These are phyloP conservation scores for Phialemoniopsis sp. DNA, from an alignment of 2,329 filamentous ascomycete species.

Conservation along the genomic window DNA sequence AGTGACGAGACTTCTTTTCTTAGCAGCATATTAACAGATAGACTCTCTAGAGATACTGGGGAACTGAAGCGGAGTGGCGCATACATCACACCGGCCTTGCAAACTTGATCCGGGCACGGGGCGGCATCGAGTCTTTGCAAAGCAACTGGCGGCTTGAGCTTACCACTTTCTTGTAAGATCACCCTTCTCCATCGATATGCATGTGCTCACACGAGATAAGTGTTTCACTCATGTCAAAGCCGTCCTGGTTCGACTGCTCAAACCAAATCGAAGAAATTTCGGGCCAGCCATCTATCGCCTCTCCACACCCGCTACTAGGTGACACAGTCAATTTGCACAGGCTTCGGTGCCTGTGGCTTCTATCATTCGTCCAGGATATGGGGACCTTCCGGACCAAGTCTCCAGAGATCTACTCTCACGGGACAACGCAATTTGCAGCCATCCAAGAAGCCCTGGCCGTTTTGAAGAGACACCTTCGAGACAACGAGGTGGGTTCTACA, in stretches of 20 bases:
- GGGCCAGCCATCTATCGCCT: neutral
- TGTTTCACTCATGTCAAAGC: conserved; percentile 4
- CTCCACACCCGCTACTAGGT: neutral
- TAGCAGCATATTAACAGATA: neutral
- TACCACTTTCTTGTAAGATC: conserved; percentile 1
- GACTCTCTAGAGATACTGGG: conserved; percentile 5
- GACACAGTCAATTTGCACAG: neutral
- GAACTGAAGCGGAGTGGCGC: conserved; percentile 5
- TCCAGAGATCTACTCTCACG: no score
- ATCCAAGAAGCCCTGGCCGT: no score
- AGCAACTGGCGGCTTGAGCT: conserved; percentile 4
- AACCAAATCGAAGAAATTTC: conserved; percentile 6
- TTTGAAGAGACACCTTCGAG: no score
- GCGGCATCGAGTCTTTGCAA: conserved; percentile 1
- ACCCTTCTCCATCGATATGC: neutral
- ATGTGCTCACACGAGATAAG: no score
- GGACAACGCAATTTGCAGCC: no score
- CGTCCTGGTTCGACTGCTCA: conserved; percentile 5
- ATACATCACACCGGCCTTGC: conserved; percentile 3
- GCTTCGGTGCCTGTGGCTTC: conserved; percentile 5
- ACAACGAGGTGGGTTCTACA: no score
- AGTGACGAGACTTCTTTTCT: neutral
- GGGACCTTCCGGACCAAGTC: conserved; percentile 4
- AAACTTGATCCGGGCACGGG: conserved; percentile 3
- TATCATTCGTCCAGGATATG: conserved; percentile 7